Evolutionary conservation across 2,329 filamentous ascomycete genomes (phyloP).

Genomic region (Alternaria consortialis): DNA sequence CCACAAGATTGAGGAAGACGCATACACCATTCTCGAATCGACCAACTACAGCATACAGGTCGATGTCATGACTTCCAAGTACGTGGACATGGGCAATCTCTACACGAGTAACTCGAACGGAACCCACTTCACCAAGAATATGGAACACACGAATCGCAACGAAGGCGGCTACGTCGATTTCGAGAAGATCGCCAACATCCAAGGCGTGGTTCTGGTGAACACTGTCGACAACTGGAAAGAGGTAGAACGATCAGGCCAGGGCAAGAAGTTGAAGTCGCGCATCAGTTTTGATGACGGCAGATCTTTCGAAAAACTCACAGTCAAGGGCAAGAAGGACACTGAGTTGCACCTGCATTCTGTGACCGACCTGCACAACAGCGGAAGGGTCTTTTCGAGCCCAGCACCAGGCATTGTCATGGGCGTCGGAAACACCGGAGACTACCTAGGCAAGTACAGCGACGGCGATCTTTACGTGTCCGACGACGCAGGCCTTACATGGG

Average conservation of each 20-base stretch:
- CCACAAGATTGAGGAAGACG: slow-evolving; percentile 83
- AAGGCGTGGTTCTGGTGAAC: slow-evolving; percentile 92
- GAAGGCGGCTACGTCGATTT: slow-evolving; percentile 83
- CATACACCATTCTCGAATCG: slow-evolving; percentile 93
- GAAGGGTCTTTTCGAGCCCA: slow-evolving; percentile 90
- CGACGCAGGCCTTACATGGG: slow-evolving; percentile 89
- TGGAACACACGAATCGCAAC: slow-evolving; percentile 91
- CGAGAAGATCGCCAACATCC: slow-evolving; percentile 89
- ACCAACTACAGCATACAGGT: slow-evolving; percentile 98
- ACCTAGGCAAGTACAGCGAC: slow-evolving; percentile 74
- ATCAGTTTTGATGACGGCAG: slow-evolving; percentile 97
- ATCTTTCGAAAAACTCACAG: slow-evolving; percentile 78
- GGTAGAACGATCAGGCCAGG: slow-evolving; percentile 62
- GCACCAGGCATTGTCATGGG: slow-evolving; percentile 95
- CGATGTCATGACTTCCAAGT: slow-evolving; percentile 79
- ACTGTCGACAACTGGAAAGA: slow-evolving; percentile 86
- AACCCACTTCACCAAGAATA: slow-evolving; percentile 91
- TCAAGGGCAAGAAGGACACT: slow-evolving; percentile 69
- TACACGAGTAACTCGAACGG: slow-evolving; percentile 98
- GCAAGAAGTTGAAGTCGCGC: slow-evolving; percentile 76
- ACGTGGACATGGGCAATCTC: slow-evolving; percentile 80
- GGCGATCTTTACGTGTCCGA: slow-evolving; percentile 89
- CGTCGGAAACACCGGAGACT: slow-evolving; percentile 85
- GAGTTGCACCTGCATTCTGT: slow-evolving; percentile 90
- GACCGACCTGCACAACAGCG: slow-evolving; percentile 81